phyloP scores from a whole-genome alignment of 2,329 filamentous ascomycete genomes.

The Pleomassaria siparia region DNA sequence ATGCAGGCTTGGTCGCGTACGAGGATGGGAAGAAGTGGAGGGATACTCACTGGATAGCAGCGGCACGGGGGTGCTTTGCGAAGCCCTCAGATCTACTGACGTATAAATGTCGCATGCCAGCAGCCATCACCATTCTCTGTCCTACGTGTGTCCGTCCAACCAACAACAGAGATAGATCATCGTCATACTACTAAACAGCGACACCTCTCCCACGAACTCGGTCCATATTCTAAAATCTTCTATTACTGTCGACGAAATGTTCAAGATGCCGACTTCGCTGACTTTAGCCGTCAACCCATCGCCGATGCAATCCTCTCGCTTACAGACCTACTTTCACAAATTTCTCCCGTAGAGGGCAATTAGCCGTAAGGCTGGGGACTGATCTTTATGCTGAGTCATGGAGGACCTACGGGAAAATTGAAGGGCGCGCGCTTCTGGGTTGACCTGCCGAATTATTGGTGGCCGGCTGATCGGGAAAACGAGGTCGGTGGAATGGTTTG shows the following conservation, averaged over 20 bases:
- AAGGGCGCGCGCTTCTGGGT: constrained; percentile 57
- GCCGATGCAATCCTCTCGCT: constrained; percentile 53
- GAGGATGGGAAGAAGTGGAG: constrained; percentile 44
- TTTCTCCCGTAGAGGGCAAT: constrained; percentile 49
- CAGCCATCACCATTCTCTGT: neutral
- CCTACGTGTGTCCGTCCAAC: constrained; percentile 6
- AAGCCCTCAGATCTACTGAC: constrained; percentile 59
- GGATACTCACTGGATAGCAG: constrained; percentile 60
- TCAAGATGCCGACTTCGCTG: constrained; percentile 56
- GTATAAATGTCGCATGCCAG: constrained; percentile 41
- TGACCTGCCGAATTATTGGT: constrained; percentile 61
- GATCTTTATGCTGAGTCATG: constrained; percentile 55
- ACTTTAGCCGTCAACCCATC: constrained; percentile 52
- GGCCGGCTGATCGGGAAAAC: constrained; percentile 63
- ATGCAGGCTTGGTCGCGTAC: constrained; percentile 49
- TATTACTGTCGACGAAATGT: constrained; percentile 67
- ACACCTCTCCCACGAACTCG: constrained; percentile 59
- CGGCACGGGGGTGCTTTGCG: constrained; percentile 64
- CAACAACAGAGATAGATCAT: constrained; percentile 55
- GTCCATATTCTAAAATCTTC: constrained; percentile 55
- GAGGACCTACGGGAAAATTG: constrained; percentile 20
- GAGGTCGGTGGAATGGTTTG: constrained; percentile 47
- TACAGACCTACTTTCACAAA: constrained; percentile 52
- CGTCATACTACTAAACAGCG: constrained; percentile 63
- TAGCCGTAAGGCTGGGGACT: constrained; percentile 66